These are phyloP conservation scores for Cladosporium austrohemisphaericum DNA, from an alignment of 2,329 filamentous ascomycete genomes.

Conservation along the genomic window DNA sequence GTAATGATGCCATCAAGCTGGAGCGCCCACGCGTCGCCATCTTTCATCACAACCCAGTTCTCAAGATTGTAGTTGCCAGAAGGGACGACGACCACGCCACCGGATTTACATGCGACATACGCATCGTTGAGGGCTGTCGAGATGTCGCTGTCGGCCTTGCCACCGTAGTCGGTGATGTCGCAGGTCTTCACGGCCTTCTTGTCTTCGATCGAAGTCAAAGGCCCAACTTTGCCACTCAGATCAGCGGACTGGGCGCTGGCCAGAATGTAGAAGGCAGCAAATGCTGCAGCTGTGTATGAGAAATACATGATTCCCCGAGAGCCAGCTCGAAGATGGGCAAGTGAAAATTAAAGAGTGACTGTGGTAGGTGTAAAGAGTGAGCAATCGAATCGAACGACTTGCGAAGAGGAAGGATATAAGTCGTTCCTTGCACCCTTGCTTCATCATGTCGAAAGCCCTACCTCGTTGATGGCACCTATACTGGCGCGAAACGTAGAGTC, in stretches of 20 bases:
- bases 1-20: constrained; percentile 54
- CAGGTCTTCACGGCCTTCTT: constrained; percentile 51
- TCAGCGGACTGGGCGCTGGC: constrained; percentile 34
- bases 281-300: constrained; percentile 9
- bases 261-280: constrained; percentile 25
- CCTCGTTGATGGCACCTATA: too few relatives aligned
- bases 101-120: constrained; percentile 49
- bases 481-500: too few relatives aligned
- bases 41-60: constrained; percentile 48
- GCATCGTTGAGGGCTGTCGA: constrained; percentile 47
- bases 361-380: not conserved
- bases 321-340: not conserved
- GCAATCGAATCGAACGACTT: not conserved
- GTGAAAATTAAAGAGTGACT: constrained; percentile 13
- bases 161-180: constrained; percentile 53
- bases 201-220: constrained; percentile 38
- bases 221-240: constrained; percentile 44
- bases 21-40: constrained; percentile 48
- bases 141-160: constrained; percentile 50
- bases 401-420: not conserved
- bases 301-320: constrained; percentile 13
- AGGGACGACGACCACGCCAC: constrained; percentile 51
- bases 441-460: too few relatives aligned
- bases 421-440: not conserved
- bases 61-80: constrained; percentile 48